These are phyloP conservation scores for Fusarium equiseti DNA, from an alignment of 2,329 filamentous ascomycete genomes.

Conservation along the genomic window DNA sequence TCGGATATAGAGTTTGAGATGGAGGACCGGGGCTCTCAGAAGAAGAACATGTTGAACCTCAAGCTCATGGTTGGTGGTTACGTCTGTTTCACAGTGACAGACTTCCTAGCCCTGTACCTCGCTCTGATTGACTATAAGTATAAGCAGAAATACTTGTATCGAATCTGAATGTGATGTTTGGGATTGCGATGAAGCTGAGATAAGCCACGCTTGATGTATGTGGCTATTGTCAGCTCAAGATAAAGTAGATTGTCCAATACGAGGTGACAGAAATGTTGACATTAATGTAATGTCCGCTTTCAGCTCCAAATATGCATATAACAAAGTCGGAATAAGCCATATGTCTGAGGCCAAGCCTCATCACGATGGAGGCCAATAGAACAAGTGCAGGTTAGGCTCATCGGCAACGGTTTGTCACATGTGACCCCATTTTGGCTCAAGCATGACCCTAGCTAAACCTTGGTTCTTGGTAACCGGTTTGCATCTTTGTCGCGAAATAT, in stretches of 20 bases:
- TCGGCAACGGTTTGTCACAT: slow-evolving; percentile 37
- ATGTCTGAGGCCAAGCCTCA: slow-evolving; percentile 11
- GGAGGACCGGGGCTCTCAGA: not conserved
- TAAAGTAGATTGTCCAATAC: not conserved
- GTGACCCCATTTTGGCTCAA: slow-evolving; percentile 29
- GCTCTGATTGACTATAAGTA: not conserved
- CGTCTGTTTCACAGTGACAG: not conserved
- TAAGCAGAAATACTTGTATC: not conserved
- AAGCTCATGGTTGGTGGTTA: not conserved
- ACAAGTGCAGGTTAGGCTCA: slow-evolving; percentile 29
- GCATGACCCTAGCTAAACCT: slow-evolving; percentile 23
- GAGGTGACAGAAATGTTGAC: not conserved
- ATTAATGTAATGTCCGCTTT: not conserved
- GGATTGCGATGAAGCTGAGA: not conserved
- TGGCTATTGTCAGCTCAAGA: not conserved
- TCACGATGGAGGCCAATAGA: slow-evolving; percentile 22
- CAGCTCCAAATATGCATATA: not conserved
- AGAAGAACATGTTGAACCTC: not conserved
- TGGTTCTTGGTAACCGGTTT: not conserved
- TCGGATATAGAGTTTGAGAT: not conserved
- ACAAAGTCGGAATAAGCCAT: not conserved
- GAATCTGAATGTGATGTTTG: not conserved
- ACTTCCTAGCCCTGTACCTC: not conserved
- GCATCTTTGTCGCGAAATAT: not conserved
- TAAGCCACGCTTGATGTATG: not conserved